Evolutionary conservation across 1,139 yeast genomes (phyloP), one percentile per base, ranked within the genome.

Genomic region (Pichia sp.): DNA sequence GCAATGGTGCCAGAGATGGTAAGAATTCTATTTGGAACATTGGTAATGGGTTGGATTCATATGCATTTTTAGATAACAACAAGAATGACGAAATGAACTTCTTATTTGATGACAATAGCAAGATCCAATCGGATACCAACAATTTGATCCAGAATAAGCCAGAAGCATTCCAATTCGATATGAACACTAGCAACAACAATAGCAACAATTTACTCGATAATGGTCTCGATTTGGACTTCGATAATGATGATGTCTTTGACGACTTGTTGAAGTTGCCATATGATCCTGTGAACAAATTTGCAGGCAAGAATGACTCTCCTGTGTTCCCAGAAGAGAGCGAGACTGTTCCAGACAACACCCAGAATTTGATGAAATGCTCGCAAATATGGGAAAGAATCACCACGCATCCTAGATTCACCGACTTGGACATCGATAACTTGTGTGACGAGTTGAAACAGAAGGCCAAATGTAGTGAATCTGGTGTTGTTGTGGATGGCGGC

Each of bases 341-440:
- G 45, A 71, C 75, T 40, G 85, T 80, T 4, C 85, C 86, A 32
- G 75, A 80, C 4, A 69, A 61, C 66, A 84, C 61, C 66, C 70
- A 66, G 41, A 71, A 66, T 59, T 63, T 73, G 57, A 66, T 88
- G 67, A 77, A 80, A 60, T 93, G 99, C 66, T 81, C 95, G 0
- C 97, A 90, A 58, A 85, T 91, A 20, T 93, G 99, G 99, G 98
- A 91, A 65, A 78, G 98, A 61, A 86, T 93, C 35, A 87, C 96
- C 3, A 71, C 95, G 15, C 97, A 93, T 72, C 98, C 99, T 32
- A 82, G 85, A 64, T 93, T 91, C 67, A 82, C 94, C 7, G 96
- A 91, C 52, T 74, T 93, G 48, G 98, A 93, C 67, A 90, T 93
- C 55, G 97, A 91, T 64, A 94, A 96, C 2, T 76, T 93, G 61